Evolutionary conservation across 768 basidiomycete genomes (phyloP), one percentile per base, ranked within the genome.

Genomic region (Calocera viscosa): DNA sequence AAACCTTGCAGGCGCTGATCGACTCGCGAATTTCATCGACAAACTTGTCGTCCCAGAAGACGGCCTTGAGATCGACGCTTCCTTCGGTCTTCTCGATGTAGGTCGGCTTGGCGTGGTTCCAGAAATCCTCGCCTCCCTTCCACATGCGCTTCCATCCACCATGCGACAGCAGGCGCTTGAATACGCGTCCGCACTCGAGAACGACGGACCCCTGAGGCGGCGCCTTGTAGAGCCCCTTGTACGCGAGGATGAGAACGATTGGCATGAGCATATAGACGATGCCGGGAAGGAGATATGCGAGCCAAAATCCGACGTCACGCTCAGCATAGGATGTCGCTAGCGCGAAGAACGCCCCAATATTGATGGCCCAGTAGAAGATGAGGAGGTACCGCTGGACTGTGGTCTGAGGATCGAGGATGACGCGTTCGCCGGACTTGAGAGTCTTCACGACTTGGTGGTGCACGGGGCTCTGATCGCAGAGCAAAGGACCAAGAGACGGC

Each of bases 21-120:
- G 74, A 71, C 32, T 74, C 68, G 41, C 69, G 66, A 53, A 77
- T 60, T 47, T 77, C 76, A 39, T 73, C 72, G 19, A 76, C 74
- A 64, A 77, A 77, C 22, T 71, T 67, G 68, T 77, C 76, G 69
- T 76, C 75, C 75, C 74, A 76, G 41, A 68, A 67, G 14, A 74
- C 65, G 41, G 67, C 68, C 63, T 32, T 64, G 34, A 53, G 28
- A 49, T 75, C 73, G 38, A 72, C 35, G 12, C 26, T 14, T 10
- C 72, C 72, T 5, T 70, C 70, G 1, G 33, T 30, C 14, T 65
- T 69, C 19, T 68, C 66, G 63, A 74, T 73, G 67, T 70, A 60
- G 32, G 69, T 68, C 0, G 75, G 75, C 66, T 74, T 75, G 49
- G 74, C 75, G 5, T 64, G 40, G 49, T 72, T 68, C 75, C 75